A percentile compares a stretch with the other conserved stretches of the same genome.
These are phyloP conservation scores for Suaeda aralocaspica DNA, from an alignment of 148 eudicot genomes.

Conservation along the genomic window DNA sequence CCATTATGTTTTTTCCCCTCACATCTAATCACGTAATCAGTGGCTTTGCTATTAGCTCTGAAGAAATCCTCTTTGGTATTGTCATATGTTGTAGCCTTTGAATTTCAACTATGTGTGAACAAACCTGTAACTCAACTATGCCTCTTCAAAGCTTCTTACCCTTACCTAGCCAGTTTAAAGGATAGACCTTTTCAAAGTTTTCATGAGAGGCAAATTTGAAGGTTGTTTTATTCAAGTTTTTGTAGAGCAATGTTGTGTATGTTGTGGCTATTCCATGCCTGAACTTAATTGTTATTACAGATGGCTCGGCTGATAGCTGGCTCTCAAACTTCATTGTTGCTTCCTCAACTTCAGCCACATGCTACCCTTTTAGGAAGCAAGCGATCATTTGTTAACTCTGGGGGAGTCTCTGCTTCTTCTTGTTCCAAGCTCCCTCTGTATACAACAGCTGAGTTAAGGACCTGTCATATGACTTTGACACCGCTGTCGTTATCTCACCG, in stretches of 20 bases:
- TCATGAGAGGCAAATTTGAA: neutral
- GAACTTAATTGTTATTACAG: slow-evolving; percentile 20
- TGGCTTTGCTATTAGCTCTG: neutral
- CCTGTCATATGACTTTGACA: slow-evolving; percentile 8
- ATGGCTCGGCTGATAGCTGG: slow-evolving; percentile 33
- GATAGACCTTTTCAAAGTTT: neutral
- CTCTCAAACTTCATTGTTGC: slow-evolving; percentile 38
- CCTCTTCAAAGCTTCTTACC: neutral
- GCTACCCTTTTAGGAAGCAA: slow-evolving; percentile 16
- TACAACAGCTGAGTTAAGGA: slow-evolving; percentile 16
- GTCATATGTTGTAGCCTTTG: neutral
- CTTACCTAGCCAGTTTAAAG: neutral
- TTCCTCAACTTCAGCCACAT: slow-evolving; percentile 33
- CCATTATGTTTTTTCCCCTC: no score
- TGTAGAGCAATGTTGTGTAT: neutral
- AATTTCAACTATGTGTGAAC: no score
- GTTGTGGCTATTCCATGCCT: neutral
- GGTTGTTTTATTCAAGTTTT: neutral
- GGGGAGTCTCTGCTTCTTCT: slow-evolving; percentile 20
- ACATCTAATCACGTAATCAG: no score
- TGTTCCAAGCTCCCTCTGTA: slow-evolving; percentile 16
- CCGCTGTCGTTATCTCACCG: slow-evolving; percentile 8
- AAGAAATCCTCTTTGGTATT: neutral
- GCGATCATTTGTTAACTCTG: slow-evolving; percentile 1
- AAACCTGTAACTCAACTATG: neutral